Evolutionary conservation across 1,284 basidiomycete species (phyloP).

Genomic region (Paramarasmius palmivorus): DNA sequence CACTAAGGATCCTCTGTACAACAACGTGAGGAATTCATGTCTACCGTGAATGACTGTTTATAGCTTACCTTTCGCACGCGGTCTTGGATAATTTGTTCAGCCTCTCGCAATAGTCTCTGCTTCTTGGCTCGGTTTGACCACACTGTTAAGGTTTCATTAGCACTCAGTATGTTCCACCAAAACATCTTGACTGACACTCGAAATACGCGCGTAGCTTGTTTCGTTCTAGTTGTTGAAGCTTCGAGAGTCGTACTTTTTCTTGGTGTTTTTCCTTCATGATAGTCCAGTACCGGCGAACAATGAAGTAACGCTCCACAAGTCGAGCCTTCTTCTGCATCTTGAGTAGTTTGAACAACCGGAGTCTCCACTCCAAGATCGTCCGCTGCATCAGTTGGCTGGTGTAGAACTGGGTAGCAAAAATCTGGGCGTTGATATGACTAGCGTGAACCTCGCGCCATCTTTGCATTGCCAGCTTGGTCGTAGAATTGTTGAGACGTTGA

Average conservation of each 20-base stretch:
- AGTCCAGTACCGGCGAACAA: constrained; percentile 51
- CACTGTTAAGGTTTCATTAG: constrained; percentile 33
- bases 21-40: constrained; percentile 4
- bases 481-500: constrained; percentile 41
- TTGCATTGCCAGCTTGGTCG: constrained; percentile 39
- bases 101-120: constrained; percentile 34
- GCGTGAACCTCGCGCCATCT: constrained; percentile 50
- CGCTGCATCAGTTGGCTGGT: constrained; percentile 45
- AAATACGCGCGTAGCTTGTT: constrained; percentile 41
- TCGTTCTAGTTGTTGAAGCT: constrained; percentile 44
- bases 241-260: constrained; percentile 47
- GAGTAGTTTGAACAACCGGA: constrained; percentile 51
- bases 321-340: constrained; percentile 60
- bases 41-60: neutral
- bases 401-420: constrained; percentile 54
- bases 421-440: constrained; percentile 50
- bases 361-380: constrained; percentile 57
- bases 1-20: constrained; percentile 52
- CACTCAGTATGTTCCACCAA: constrained; percentile 4
- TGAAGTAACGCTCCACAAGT: constrained; percentile 54
- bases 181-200: constrained; percentile 38
- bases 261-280: constrained; percentile 52
- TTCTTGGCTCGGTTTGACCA: constrained; percentile 45
- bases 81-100: constrained; percentile 40
- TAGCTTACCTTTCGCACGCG: constrained; percentile 41